Conservation (phyloP, 2,329 filamentous ascomycete species). For the Cordyceps militaris region DNA sequence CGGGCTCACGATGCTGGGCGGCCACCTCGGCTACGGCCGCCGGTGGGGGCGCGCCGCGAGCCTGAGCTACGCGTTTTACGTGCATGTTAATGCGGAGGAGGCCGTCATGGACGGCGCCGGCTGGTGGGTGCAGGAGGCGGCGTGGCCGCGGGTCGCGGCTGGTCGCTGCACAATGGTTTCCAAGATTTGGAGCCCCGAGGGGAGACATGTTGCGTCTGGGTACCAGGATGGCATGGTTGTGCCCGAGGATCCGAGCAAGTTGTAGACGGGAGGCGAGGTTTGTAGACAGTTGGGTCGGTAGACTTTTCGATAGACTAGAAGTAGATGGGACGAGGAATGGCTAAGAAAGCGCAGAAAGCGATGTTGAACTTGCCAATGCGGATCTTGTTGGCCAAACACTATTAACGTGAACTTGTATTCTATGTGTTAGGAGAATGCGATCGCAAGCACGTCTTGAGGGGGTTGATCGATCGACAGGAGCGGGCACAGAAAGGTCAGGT, state of each 20-base stretch:
- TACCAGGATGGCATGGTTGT: constrained; percentile 44
- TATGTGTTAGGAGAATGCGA: neutral
- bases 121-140: constrained; percentile 50
- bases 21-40: constrained; percentile 41
- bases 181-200: constrained; percentile 47
- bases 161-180: constrained; percentile 41
- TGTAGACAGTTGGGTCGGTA: neutral
- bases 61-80: constrained; percentile 44
- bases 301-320: too few species aligned
- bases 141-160: constrained; percentile 40
- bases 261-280: neutral
- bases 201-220: constrained; percentile 46
- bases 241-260: constrained; percentile 1
- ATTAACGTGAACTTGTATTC: neutral
- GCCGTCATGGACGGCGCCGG: constrained; percentile 39
- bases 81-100: constrained; percentile 43
- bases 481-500: too few species aligned
- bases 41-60: constrained; percentile 36
- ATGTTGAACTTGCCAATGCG: too few species aligned
- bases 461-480: too few species aligned
- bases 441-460: too few species aligned
- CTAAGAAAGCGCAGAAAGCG: too few species aligned
- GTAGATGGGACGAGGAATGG: neutral
- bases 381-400: too few species aligned
- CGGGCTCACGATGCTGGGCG: constrained; percentile 43